Conservation (phyloP, 345 rosid genomes). For the Brassica carinata region DNA sequence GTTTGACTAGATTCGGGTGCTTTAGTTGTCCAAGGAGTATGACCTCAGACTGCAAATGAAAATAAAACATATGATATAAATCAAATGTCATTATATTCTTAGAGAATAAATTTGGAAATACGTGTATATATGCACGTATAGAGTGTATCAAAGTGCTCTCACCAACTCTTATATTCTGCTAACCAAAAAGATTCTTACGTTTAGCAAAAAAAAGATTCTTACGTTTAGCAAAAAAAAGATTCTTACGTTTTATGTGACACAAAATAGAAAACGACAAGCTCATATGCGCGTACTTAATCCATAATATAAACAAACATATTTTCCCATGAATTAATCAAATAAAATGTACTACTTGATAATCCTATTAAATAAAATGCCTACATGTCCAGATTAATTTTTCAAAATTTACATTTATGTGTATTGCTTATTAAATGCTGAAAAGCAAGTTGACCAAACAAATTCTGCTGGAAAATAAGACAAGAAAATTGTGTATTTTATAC, state of each 20-base stretch:
- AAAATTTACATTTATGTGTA: not conserved
- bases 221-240: no score
- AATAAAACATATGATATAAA: not conserved
- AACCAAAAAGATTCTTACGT: conserved; percentile 22
- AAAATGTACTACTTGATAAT: not conserved
- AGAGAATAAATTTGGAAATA: not conserved
- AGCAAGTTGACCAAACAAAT: not conserved
- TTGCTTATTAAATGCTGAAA: not conserved
- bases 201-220: no score
- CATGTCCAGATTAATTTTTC: not conserved
- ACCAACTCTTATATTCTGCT: conserved; percentile 32
- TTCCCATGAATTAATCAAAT: not conserved
- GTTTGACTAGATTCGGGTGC: conserved; percentile 77
- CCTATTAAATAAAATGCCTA: not conserved
- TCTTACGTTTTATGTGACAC: conserved; percentile 18
- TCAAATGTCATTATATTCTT: not conserved
- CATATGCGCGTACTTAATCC: conserved; percentile 21
- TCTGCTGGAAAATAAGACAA: not conserved
- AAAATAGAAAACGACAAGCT: conserved; percentile 28
- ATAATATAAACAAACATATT: conserved; percentile 1
- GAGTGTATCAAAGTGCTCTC: conserved; percentile 1
- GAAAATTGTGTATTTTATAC: conserved; percentile 30
- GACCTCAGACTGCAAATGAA: conserved; percentile 76
- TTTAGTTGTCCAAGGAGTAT: conserved; percentile 90
- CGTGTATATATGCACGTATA: not conserved